These are phyloP conservation scores for Saccharomycopsis sp. DNA, from an alignment of 805 yeast species.

Conservation along the genomic window DNA sequence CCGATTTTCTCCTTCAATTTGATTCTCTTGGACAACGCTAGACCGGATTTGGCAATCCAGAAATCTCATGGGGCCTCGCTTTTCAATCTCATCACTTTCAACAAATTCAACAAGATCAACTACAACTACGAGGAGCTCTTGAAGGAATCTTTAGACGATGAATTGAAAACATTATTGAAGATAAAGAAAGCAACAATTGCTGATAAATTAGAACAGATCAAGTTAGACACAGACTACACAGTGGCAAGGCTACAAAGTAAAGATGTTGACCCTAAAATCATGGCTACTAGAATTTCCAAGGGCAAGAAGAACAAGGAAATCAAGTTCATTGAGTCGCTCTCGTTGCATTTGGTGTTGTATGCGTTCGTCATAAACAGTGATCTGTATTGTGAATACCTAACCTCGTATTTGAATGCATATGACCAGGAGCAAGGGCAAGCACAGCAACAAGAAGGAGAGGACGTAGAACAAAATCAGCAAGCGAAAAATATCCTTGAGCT, in stretches of 20 bases:
- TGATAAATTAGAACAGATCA: constrained; percentile 1
- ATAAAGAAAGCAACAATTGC: constrained; percentile 6
- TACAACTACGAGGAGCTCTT: constrained; percentile 9
- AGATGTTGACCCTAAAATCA: neutral
- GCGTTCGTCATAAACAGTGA: constrained; percentile 11
- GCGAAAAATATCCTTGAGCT: constrained; percentile 23
- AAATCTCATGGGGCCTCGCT: constrained; percentile 12
- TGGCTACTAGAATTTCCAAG: neutral
- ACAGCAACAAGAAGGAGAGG: neutral
- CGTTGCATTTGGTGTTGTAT: constrained; percentile 14
- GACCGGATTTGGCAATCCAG: constrained; percentile 15
- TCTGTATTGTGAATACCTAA: constrained; percentile 6
- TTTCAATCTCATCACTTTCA: constrained; percentile 20
- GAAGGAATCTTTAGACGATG: constrained; percentile 5
- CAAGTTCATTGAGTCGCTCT: constrained; percentile 16
- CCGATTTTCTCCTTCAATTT: constrained; percentile 16
- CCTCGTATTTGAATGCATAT: constrained; percentile 1
- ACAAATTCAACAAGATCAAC: constrained; percentile 18
- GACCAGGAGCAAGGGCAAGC: neutral
- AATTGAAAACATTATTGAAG: constrained; percentile 6
- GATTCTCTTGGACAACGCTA: constrained; percentile 12
- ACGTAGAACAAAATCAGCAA: neutral
- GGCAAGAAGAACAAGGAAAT: constrained; percentile 5
- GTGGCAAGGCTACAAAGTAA: neutral
- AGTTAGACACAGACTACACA: neutral